phyloP scores from a whole-genome alignment of 805 yeast species.

The Teunomyces atbi region DNA sequence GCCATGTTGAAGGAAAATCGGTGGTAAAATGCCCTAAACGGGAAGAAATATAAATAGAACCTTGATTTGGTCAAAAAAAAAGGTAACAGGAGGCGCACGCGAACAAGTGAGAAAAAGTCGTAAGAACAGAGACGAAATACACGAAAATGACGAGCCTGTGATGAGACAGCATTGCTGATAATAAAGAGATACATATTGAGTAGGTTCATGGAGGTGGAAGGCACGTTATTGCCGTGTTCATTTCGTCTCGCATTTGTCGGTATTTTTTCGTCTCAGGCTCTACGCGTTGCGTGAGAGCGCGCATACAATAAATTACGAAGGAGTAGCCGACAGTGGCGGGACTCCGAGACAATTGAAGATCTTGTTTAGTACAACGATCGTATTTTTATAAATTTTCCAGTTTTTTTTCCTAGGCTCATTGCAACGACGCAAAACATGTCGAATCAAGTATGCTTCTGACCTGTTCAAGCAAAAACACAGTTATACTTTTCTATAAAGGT shows the following conservation, averaged over 20 bases:
- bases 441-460: too few species aligned
- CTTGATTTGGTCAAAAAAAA: neutral
- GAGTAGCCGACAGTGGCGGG: neutral
- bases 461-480: too few species aligned
- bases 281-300: neutral
- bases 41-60: constrained; percentile 4
- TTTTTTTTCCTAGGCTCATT: too few species aligned
- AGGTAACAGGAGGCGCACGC: neutral
- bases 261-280: neutral
- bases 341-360: neutral
- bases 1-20: constrained; percentile 4
- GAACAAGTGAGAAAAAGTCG: neutral
- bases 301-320: neutral
- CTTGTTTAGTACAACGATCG: neutral
- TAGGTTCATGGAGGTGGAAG: too few species aligned
- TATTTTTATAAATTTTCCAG: too few species aligned
- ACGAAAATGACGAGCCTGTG: too few species aligned
- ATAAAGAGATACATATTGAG: too few species aligned
- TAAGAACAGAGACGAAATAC: neutral
- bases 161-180: too few species aligned
- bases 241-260: too few species aligned
- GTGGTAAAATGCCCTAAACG: constrained; percentile 3
- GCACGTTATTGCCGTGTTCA: too few species aligned
- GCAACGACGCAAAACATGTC: too few species aligned
- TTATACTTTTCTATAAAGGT: too few species aligned